Evolutionary conservation across 177 flowering plant species (phyloP), one percentile per base, ranked within the genome.

Genomic region (Vitis hybrid): DNA sequence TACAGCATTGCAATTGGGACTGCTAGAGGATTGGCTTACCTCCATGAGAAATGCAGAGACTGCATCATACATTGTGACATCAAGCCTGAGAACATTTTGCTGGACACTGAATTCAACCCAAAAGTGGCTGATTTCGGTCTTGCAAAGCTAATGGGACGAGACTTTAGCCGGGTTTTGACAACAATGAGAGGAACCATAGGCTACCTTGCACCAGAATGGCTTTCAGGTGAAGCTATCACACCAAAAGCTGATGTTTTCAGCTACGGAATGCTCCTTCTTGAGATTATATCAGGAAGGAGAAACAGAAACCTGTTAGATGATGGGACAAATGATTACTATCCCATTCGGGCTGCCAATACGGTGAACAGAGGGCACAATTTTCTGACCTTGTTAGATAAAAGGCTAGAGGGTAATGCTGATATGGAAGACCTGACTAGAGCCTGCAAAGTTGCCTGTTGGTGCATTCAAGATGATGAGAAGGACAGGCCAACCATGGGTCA

Each of bases 131-230:
- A 86, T 67, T 86, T 86, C 63, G 90, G 90, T 15, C 69, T 86
- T 51, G 87, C 90, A 57, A 86, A 86, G 85, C 84, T 86, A 7
- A 59, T 86, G 2, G 86, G 90, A 15, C 59, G 86, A 19, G 88
- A 86, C 0, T 86, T 86, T 56, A 87, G 91, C 73, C 72, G 89
- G 39, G 91, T 86, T n/a, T 70, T 87, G 45, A 87, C 88, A 11
- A 80, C 89, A 52, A 81, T 87, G 77, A 82, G 88, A 78, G 89
- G 89, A 8, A 84, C 91, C 20, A 74, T 85, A 60, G 89, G 91
- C 58, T 87, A 87, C 70, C 83, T 87, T 19, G 87, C 91, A 31
- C 89, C 87, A 8, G 91, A 87, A 62, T 86, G 91, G 91, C 78
- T 87, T 26, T 78, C 84, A 0, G 86, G 89, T 26, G 72, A 78